Percentiles rank a stretch among this genome's conserved stretches.
Conservation (phyloP, 176 grass and related monocot species). For the Ensete glaucum region DNA sequence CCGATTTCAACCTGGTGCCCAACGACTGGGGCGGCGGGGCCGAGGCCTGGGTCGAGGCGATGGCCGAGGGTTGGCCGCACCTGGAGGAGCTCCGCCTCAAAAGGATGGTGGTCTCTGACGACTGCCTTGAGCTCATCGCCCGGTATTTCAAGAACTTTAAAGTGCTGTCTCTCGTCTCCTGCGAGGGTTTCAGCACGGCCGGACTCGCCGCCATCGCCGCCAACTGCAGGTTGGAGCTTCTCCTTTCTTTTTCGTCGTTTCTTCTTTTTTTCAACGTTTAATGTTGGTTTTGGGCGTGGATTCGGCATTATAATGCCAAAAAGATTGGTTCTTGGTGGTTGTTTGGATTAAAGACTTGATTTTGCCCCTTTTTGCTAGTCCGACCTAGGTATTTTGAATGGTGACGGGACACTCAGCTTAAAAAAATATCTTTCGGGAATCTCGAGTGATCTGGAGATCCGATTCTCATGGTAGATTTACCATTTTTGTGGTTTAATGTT, state of each 20-base stretch:
- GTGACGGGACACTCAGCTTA: too few relatives aligned
- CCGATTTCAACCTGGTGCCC: conserved; percentile 48
- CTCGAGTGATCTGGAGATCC: background rate
- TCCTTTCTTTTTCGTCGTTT: background rate
- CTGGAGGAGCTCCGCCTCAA: conserved; percentile 75
- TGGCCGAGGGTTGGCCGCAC: conserved; percentile 51
- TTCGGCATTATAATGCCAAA: background rate
- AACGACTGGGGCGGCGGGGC: conserved; percentile 48
- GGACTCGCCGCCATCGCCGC: conserved; percentile 59
- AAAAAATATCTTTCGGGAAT: background rate
- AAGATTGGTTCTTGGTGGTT: background rate
- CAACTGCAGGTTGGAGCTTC: conserved; percentile 44
- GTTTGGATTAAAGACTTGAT: background rate
- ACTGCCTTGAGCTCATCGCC: conserved; percentile 63
- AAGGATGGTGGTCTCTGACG: conserved; percentile 68
- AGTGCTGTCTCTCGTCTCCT: conserved; percentile 48
- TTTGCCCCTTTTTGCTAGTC: background rate
- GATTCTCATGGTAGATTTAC: background rate
- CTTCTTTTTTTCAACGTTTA: too few relatives aligned
- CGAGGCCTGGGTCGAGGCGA: conserved; percentile 45
- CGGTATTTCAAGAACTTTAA: conserved; percentile 58
- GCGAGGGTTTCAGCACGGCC: conserved; percentile 59
- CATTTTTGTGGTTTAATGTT: background rate
- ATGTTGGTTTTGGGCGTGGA: background rate
- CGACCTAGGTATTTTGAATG: too few relatives aligned